phyloP scores from a whole-genome alignment of 2,329 filamentous ascomycete genomes.

The Penicillium vulpinum region DNA sequence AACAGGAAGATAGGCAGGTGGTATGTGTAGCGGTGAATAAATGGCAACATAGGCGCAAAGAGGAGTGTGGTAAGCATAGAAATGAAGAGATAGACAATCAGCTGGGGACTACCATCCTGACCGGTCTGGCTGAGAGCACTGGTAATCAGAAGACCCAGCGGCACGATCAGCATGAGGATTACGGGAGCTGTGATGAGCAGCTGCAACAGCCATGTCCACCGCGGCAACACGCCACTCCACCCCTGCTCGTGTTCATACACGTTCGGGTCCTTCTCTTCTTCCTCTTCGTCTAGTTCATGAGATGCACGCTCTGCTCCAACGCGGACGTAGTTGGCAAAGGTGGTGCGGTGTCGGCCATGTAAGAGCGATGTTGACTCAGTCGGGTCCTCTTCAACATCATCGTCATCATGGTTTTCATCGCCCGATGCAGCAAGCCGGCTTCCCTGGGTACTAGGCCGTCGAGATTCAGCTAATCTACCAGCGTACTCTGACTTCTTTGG shows the following conservation, averaged over 20 bases:
- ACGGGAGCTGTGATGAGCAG: conserved; percentile 78
- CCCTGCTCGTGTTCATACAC: conserved; percentile 73
- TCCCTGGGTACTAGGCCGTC: conserved; percentile 38
- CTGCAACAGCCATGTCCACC: conserved; percentile 86
- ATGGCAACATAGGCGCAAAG: conserved; percentile 74
- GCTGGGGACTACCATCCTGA: conserved; percentile 72
- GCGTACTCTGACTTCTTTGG: conserved; percentile 71
- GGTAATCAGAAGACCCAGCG: conserved; percentile 71
- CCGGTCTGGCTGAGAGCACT: conserved; percentile 76
- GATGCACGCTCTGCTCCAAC: conserved; percentile 32
- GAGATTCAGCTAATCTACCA: conserved; percentile 51
- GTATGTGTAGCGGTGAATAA: conserved; percentile 81
- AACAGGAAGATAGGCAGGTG: conserved; percentile 78
- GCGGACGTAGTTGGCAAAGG: conserved; percentile 57
- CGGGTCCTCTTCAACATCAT: conserved; percentile 40
- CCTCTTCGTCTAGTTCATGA: conserved; percentile 28
- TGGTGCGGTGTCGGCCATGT: conserved; percentile 51
- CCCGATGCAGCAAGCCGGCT: conserved; percentile 46
- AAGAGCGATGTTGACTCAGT: conserved; percentile 61
- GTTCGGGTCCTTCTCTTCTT: conserved; percentile 32
- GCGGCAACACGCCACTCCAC: conserved; percentile 78
- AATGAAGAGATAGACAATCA: conserved; percentile 71
- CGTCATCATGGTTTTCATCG: conserved; percentile 37
- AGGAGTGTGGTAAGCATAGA: conserved; percentile 69
- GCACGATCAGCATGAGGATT: conserved; percentile 72